Percentiles rank a stretch among this genome's conserved stretches.
phyloP scores from a whole-genome alignment of 139 green algal genomes.

The Chlamydomonas sp. region DNA sequence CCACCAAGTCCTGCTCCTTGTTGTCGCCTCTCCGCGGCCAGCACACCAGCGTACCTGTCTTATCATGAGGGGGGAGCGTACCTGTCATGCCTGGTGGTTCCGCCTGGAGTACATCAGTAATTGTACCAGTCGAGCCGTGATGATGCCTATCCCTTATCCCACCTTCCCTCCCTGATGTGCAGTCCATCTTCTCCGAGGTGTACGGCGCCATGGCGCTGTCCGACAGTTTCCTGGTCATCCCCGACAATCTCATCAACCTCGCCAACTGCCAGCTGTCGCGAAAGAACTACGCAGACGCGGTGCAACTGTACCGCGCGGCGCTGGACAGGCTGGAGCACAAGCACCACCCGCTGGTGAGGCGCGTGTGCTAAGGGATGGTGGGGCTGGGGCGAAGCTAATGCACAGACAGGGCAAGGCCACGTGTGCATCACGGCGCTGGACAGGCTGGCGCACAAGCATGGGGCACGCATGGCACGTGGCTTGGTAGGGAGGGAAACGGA shows the following conservation, averaged over 20 bases:
- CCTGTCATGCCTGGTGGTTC: no score
- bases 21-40: no score
- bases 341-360: slow-evolving; percentile 49
- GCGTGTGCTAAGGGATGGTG: background rate
- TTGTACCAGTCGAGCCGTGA: no score
- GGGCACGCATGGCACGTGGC: slow-evolving; percentile 20
- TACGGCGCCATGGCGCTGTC: slow-evolving; percentile 42
- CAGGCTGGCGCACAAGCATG: slow-evolving; percentile 56
- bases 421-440: slow-evolving; percentile 70
- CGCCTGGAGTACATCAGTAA: no score
- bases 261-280: slow-evolving; percentile 78
- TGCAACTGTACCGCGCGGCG: slow-evolving; percentile 75
- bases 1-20: no score
- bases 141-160: no score
- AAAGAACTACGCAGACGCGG: slow-evolving; percentile 59
- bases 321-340: slow-evolving; percentile 67
- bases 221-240: slow-evolving; percentile 56
- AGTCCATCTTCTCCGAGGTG: slow-evolving; percentile 54
- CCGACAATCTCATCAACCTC: slow-evolving; percentile 80
- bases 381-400: background rate
- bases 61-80: no score
- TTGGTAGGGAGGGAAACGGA: background rate
- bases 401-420: slow-evolving; percentile 11
- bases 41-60: no score
- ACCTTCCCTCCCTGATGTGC: background rate